Percentiles rank a stretch among this genome's conserved stretches.
Evolutionary conservation across 2,329 filamentous ascomycete species (phyloP).

Genomic region (Seiridium cupressi): DNA sequence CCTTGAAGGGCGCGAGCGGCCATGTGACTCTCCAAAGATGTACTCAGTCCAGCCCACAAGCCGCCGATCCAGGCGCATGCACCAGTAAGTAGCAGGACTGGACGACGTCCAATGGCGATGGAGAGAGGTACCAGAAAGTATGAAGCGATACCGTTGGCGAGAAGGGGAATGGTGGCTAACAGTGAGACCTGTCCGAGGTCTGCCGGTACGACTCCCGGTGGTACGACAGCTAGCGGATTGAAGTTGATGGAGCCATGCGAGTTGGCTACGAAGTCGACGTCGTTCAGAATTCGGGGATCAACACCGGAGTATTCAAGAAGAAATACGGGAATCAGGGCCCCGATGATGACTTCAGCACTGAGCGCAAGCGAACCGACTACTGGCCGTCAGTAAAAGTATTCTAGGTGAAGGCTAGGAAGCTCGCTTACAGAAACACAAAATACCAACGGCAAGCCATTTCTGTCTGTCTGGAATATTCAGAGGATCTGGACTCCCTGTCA

Average conservation of each 20-base stretch:
- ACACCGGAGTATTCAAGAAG: slow-evolving; percentile 34
- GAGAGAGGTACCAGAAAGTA: slow-evolving; percentile 38
- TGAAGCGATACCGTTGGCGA: slow-evolving; percentile 33
- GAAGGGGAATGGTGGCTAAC: slow-evolving; percentile 32
- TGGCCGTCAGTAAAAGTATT: not conserved
- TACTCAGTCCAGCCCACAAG: slow-evolving; percentile 33
- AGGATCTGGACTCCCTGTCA: slow-evolving; percentile 1
- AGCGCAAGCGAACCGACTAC: slow-evolving; percentile 26
- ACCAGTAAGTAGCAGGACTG: slow-evolving; percentile 31
- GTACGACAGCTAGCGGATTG: slow-evolving; percentile 24
- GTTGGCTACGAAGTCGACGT: slow-evolving; percentile 21
- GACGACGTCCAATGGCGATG: slow-evolving; percentile 33
- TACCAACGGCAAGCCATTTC: slow-evolving; percentile 7
- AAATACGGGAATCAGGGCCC: slow-evolving; percentile 32
- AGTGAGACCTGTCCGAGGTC: slow-evolving; percentile 28
- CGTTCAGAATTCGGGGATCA: slow-evolving; percentile 22
- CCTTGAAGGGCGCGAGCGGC: slow-evolving; percentile 32
- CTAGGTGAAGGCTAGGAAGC: not conserved
- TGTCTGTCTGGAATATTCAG: slow-evolving; percentile 5
- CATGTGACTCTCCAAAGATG: slow-evolving; percentile 27
- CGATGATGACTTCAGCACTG: slow-evolving; percentile 27
- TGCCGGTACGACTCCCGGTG: slow-evolving; percentile 25
- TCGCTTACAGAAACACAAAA: slow-evolving; percentile 7
- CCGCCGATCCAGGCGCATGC: slow-evolving; percentile 33
- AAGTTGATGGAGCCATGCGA: slow-evolving; percentile 12